A percentile compares a stretch with the other conserved stretches of the same genome.
Evolutionary conservation across 495 filamentous ascomycete species (phyloP).

Genomic region (Trichoderma reesei): DNA sequence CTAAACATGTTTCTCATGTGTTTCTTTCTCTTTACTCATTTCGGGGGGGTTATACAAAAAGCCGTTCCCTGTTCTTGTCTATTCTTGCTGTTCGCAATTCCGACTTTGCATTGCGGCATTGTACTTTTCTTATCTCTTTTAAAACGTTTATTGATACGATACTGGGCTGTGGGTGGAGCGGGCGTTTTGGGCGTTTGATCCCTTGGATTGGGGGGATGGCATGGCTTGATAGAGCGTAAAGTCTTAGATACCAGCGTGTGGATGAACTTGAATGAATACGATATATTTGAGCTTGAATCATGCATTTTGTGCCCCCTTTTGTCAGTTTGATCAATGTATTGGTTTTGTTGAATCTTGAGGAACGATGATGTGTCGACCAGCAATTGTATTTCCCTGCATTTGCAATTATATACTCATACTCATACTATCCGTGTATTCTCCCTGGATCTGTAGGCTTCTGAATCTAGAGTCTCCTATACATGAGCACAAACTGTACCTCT

Average conservation of each 20-base stretch:
- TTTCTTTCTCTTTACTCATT: neutral
- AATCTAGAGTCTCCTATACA: no score
- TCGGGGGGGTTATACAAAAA: neutral
- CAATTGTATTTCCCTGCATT: no score
- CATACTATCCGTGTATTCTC: no score
- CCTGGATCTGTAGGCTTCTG: no score
- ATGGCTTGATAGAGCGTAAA: neutral
- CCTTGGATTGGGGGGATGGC: neutral
- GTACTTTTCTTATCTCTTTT: neutral
- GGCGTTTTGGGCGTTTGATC: neutral
- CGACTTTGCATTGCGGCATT: neutral
- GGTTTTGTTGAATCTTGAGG: no score
- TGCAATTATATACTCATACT: no score
- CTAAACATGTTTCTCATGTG: neutral
- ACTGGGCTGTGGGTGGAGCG: neutral
- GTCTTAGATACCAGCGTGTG: neutral
- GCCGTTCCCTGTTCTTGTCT: neutral
- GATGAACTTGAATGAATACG: neutral
- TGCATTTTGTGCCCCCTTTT: neutral
- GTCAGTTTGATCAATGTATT: no score
- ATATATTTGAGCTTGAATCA: neutral
- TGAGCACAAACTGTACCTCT: no score
- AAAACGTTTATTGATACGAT: neutral
- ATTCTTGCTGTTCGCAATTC: neutral
- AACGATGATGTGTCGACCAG: no score